These are phyloP conservation scores for Cladorrhinum sp. DNA, from an alignment of 2,329 filamentous ascomycete species.

Conservation along the genomic window DNA sequence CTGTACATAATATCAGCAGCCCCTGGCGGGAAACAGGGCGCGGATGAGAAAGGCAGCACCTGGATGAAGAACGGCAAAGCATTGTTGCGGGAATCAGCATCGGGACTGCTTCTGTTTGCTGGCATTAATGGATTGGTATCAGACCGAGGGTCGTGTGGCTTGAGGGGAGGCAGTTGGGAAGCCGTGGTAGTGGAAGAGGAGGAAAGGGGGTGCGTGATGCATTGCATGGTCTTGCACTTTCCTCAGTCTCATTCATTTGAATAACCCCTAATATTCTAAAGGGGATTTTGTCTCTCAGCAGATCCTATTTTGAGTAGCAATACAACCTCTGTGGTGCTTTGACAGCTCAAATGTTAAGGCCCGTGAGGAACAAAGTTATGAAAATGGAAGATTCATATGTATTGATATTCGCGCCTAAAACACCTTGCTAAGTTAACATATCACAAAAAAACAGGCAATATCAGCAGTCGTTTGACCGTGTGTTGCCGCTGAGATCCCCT, in stretches of 20 bases:
- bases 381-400: background rate
- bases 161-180: too few relatives aligned
- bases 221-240: background rate
- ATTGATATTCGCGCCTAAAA: background rate
- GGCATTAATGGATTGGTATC: background rate
- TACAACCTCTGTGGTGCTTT: background rate
- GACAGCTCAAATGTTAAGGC: too few relatives aligned
- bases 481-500: background rate
- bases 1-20: conserved; percentile 15
- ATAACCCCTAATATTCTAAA: background rate
- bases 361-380: too few relatives aligned
- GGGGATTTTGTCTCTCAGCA: background rate
- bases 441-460: conserved; percentile 7
- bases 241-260: background rate
- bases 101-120: background rate
- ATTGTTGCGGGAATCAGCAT: background rate
- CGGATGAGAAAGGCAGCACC: background rate
- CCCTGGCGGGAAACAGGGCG: conserved; percentile 1
- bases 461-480: background rate
- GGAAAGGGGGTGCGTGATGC: conserved; percentile 11
- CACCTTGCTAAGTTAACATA: background rate
- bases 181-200: background rate
- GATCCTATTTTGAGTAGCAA: background rate
- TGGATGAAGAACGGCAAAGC: background rate
- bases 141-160: too few relatives aligned